Evolutionary conservation across 768 basidiomycete genomes (phyloP).

Genomic region (Psilocybe azurescens): DNA sequence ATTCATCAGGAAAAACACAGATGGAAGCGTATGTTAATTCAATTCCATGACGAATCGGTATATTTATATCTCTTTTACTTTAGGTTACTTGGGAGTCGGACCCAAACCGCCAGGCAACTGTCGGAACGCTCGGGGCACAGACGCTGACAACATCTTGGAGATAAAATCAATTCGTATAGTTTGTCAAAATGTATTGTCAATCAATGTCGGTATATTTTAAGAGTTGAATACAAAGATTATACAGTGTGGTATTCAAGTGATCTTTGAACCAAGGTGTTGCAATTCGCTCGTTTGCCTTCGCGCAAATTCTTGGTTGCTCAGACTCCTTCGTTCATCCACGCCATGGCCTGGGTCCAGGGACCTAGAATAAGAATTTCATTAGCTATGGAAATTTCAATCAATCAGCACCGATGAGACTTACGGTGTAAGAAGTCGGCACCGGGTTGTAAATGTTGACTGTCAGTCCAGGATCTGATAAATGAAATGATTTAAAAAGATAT

Average conservation of each 20-base stretch:
- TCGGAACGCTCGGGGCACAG: slow-evolving; percentile 39
- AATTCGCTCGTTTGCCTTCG: background rate
- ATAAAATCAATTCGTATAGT: background rate
- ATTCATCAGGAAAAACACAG: slow-evolving; percentile 57
- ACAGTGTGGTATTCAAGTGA: no score
- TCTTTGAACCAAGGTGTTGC: no score
- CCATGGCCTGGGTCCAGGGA: slow-evolving; percentile 24
- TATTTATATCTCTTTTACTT: background rate
- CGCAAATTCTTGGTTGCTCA: background rate
- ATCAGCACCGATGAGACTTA: slow-evolving; percentile 6
- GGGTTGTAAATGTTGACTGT: slow-evolving; percentile 49
- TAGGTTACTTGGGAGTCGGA: slow-evolving; percentile 68
- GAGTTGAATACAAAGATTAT: no score
- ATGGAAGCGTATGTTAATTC: slow-evolving; percentile 17
- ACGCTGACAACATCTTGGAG: slow-evolving; percentile 21
- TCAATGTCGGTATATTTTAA: no score
- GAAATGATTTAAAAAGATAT: background rate
- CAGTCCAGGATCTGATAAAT: slow-evolving; percentile 40
- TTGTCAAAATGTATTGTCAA: background rate
- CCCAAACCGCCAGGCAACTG: slow-evolving; percentile 56
- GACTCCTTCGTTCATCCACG: slow-evolving; percentile 16
- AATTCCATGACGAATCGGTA: background rate
- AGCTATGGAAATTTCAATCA: background rate
- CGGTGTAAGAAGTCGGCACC: slow-evolving; percentile 38
- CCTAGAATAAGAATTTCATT: slow-evolving; percentile 7